Evolutionary conservation across 2,329 filamentous ascomycete genomes (phyloP), one percentile per base, ranked within the genome.

Genomic region (Drechslerella coelobrocha): DNA sequence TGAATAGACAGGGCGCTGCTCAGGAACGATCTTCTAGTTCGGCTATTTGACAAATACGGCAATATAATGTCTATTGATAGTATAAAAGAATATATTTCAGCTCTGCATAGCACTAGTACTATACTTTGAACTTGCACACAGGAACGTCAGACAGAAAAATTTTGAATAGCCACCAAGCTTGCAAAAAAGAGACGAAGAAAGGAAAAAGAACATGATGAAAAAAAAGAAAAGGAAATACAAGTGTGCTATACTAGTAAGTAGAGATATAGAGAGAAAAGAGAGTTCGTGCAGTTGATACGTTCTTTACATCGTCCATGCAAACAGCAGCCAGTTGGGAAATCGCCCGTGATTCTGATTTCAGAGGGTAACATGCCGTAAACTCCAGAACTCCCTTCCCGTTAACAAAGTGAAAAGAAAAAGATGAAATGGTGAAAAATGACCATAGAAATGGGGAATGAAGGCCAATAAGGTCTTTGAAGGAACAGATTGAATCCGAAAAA

Each of bases 351-450:
- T 45, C 8, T 6, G 10, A 21, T 19, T 7, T 6, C 10, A 17
- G 8, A 21, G 54, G 63, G 43, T 56, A 56, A 68, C 63, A 68
- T 61, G 63, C 55, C 65, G 65, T 69, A 61, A 62, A 69, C 65
- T 62, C 65, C 65, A 61, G 57, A 69, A 69, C 65, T 71, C 66
- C 66, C 66, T 71, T 71, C 52, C 59, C 59, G 48, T 50, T 55
- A 61, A 61, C 6, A 52, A 61, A 47, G 61, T 7, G 21, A 51
- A 21, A 41, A 50, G 45, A 43, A 52, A 23, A 14, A 61, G 21
- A 48, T 12, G 12, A 12, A 6, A 31, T 6, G 29, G 12, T 6
- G 6, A 24, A 29, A n/a, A n/a, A n/a, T n/a, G n/a, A n/a, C n/a
- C n/a, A n/a, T n/a, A n/a, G n/a, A n/a, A n/a, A n/a, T n/a, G n/a